Conservation (phyloP, 306 rosid genomes). For the Cucurbita pepo region DNA sequence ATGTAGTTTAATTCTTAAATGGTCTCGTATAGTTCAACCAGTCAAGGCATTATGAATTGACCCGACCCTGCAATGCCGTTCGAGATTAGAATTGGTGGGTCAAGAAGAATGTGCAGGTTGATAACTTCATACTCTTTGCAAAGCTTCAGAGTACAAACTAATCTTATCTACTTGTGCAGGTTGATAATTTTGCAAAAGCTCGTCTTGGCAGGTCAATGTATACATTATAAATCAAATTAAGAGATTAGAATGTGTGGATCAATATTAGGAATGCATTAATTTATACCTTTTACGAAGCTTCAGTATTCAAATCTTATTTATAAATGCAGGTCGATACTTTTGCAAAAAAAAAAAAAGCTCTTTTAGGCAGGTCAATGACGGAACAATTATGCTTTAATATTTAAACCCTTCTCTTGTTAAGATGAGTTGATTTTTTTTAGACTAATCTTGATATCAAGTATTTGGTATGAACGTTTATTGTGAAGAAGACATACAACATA, state of each 20-base stretch:
- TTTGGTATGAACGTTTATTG: neutral
- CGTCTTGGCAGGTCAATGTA: neutral
- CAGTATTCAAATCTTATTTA: neutral
- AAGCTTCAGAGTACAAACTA: neutral
- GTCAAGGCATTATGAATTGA: neutral
- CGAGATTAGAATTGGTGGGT: neutral
- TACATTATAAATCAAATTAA: no score
- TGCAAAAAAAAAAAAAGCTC: neutral
- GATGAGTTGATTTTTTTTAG: neutral
- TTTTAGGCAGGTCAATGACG: neutral
- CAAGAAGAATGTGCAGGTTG: neutral
- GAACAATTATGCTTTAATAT: neutral
- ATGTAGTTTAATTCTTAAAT: neutral
- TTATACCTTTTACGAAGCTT: neutral
- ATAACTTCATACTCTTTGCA: neutral
- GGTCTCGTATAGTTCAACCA: neutral
- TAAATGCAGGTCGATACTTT: neutral
- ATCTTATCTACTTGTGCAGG: neutral
- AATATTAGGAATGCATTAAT: neutral
- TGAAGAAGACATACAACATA: neutral
- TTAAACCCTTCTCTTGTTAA: neutral
- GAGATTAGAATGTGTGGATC: no score
- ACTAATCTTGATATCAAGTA: neutral
- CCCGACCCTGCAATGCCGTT: neutral
- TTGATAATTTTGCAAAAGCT: neutral